Percentiles rank a stretch among this genome's conserved stretches.
These are phyloP conservation scores for Yamadazyma sp. DNA, from an alignment of 805 yeast species.

Conservation along the genomic window DNA sequence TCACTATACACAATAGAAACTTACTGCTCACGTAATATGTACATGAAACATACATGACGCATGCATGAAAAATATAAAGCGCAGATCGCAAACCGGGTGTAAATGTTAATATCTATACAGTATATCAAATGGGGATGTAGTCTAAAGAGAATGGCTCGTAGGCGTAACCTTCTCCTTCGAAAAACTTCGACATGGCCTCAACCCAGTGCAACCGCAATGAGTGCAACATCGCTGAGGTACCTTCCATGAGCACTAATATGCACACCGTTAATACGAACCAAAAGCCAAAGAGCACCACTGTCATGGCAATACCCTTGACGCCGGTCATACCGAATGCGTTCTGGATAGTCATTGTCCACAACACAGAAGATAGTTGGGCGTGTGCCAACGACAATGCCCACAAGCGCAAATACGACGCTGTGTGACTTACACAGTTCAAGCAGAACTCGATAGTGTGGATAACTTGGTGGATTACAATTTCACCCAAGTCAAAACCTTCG, in stretches of 20 bases:
- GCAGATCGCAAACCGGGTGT: too few species aligned
- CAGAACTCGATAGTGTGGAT: constrained; percentile 81
- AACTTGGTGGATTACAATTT: constrained; percentile 74
- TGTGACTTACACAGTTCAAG: constrained; percentile 75
- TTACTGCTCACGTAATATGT: too few species aligned
- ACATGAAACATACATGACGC: too few species aligned
- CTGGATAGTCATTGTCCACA: constrained; percentile 74
- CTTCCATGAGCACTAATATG: constrained; percentile 76
- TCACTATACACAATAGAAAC: too few species aligned
- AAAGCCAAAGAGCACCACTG: constrained; percentile 64
- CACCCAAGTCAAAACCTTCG: constrained; percentile 52
- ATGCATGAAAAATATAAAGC: too few species aligned
- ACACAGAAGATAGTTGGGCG: constrained; percentile 71
- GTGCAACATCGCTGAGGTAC: constrained; percentile 83
- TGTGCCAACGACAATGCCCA: constrained; percentile 83
- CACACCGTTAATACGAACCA: constrained; percentile 73
- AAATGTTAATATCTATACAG: too few species aligned
- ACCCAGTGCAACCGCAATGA: constrained; percentile 80
- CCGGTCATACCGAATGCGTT: constrained; percentile 62
- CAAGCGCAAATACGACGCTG: constrained; percentile 73
- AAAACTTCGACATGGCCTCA: constrained; percentile 77
- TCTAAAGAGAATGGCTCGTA: constrained; percentile 63
- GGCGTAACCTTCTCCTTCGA: constrained; percentile 72
- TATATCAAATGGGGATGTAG: neutral
- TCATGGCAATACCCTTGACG: constrained; percentile 52